Evolutionary conservation across 805 yeast species (phyloP), one percentile per base, ranked within the genome.

Genomic region (Metschnikowia dekortorum): DNA sequence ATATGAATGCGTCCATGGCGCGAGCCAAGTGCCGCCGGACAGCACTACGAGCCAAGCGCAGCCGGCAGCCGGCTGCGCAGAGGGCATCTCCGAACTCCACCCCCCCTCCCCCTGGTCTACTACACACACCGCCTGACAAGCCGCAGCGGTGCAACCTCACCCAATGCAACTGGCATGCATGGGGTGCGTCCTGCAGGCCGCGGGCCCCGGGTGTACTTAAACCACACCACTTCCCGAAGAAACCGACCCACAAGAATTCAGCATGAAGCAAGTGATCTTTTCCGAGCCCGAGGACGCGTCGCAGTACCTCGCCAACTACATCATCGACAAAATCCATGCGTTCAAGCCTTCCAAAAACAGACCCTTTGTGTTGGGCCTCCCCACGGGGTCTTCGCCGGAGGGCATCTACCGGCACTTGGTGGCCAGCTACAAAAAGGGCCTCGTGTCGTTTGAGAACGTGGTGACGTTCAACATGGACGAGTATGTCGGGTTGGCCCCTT

Each of bases 391-490:
- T 5, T 79, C 83, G 5, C 84, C 85, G 11, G 83, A 79, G 58
- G 78, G 76, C 3, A 76, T 81, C 10, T 81, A 81, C 59, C 67
- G 72, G 46, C 62, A 65, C 43, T 66, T 81, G 39, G 74, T 81
- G 28, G 65, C 66, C 43, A 75, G 75, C 9, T 67, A 80, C 64
- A 68, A 70, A 49, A 54, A 57, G 26, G 77, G 78, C 9, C 60
- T 58, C 34, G 69, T 81, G 7, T 67, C 74, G 22, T 81, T 81
- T 65, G 64, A 67, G 50, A 68, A 80, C 60, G 85, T 81, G 44
- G 79, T 80, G 14, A 77, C 82, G 10, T 81, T 81, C 68, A 80
- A 81, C 63, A 81, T 80, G 84, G 85, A 81, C 59, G 85, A 81
- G 63, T 81, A 81, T 60, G 66, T 75, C 43, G 80, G 81, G 1